These are phyloP conservation scores for Hemerocallis citrina DNA, from an alignment of 106 monocot genomes.

Conservation along the genomic window DNA sequence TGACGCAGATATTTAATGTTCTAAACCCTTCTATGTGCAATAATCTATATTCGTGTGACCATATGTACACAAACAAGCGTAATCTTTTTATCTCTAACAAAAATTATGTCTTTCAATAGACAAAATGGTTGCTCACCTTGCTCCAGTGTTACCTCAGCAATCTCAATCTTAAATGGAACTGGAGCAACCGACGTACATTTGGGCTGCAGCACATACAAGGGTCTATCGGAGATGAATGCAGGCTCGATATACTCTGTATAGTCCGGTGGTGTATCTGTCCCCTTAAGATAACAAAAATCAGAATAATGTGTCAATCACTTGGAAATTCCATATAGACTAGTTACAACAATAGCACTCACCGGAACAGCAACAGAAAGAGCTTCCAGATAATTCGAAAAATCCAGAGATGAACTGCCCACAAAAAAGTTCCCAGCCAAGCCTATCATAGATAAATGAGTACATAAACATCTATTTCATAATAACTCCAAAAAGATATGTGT, in stretches of 20 bases:
- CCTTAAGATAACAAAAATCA: constrained; percentile 14
- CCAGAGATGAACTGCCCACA: background rate
- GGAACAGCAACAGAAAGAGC: constrained; percentile 11
- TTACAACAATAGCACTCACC: constrained; percentile 17
- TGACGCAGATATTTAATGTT: too few relatives aligned
- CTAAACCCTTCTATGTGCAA: too few relatives aligned
- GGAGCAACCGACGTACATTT: constrained; percentile 14
- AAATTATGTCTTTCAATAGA: too few relatives aligned
- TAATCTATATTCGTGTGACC: too few relatives aligned
- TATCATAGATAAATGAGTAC: too few relatives aligned
- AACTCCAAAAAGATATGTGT: too few relatives aligned
- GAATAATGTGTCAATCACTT: background rate
- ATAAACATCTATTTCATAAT: too few relatives aligned
- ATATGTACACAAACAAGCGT: too few relatives aligned
- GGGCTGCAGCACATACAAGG: constrained; percentile 31
- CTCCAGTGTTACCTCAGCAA: background rate
- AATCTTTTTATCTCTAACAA: too few relatives aligned
- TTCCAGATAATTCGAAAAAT: constrained; percentile 29
- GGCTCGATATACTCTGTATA: constrained; percentile 26
- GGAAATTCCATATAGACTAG: background rate
- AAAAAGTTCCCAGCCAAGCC: constrained; percentile 32
- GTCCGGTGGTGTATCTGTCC: constrained; percentile 18
- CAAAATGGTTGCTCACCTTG: background rate
- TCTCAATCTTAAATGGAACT: constrained; percentile 9
- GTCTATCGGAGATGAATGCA: constrained; percentile 18